Evolutionary conservation across 768 basidiomycete species (phyloP), one percentile per base, ranked within the genome.

Genomic region (Punctularia strigosozonata): DNA sequence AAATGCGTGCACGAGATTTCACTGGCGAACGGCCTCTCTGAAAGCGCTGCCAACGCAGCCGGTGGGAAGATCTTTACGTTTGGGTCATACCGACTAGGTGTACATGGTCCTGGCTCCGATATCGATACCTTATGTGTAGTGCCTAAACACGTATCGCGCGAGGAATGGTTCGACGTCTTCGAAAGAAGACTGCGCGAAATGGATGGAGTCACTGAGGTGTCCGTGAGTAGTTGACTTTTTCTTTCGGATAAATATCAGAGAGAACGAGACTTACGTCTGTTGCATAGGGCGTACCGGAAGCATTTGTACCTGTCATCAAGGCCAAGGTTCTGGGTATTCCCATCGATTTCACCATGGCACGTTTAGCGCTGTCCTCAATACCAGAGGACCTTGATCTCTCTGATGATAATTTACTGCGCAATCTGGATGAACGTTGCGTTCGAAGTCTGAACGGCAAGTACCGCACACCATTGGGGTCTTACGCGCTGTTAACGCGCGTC

Each of bases 31-130:
- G 94, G 94, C 5, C 65, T 94, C 33, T 92, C 91, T 22, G 91
- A 97, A 46, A 62, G 80, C 15, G 83, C 88, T 1, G 92, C 94
- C 6, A 74, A 63, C 37, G 80, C 86, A 35, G 89, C 95, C 6
- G 95, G 95, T 37, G 95, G 92, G 46, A 94, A 98, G 68, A 98
- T 99, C 56, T 99, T 90, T 59, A 98, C 95, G 5, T 99, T 94
- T 59, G 95, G 95, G 30, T 97, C 92, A 37, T 98, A 97, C 68
- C 83, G 95, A 50, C 66, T 99, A 36, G 95, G 95, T 43, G 95
- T 98, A 17, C 95, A 98, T 59, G 89, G 88, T 10, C 95, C 94
- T 25, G 85, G 88, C 3, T 71, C 82, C 36, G 94, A 99, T 73
- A 97, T 99, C 57, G 95, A 99, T 66, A 95, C 92, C n/a, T 64